A percentile compares a stretch with the other conserved stretches of the same genome.
phyloP scores from a whole-genome alignment of 169 alveolate genomes.

The Cytauxzoon felis region DNA sequence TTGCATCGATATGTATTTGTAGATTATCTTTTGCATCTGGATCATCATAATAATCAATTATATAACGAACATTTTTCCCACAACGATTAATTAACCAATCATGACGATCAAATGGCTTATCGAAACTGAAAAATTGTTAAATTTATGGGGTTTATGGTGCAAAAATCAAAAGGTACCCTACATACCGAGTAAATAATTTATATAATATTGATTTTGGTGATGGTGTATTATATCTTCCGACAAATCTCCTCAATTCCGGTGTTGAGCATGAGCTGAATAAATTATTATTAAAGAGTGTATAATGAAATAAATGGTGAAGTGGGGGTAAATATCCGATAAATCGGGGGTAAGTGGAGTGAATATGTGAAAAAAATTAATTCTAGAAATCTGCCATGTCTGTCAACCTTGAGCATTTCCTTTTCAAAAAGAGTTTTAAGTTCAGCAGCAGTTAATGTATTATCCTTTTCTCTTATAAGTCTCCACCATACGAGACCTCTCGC shows the following conservation, averaged over 20 bases:
- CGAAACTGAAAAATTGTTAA: constrained; percentile 51
- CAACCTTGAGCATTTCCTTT: too few species aligned
- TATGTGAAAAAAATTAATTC: too few species aligned
- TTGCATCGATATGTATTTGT: constrained; percentile 70
- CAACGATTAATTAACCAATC: constrained; percentile 81
- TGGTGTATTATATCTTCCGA: constrained; percentile 70
- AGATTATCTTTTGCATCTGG: constrained; percentile 65
- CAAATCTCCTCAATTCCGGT: constrained; percentile 73
- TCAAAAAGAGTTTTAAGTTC: too few species aligned
- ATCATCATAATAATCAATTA: constrained; percentile 82
- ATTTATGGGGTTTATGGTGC: too few species aligned
- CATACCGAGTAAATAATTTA: constrained; percentile 39
- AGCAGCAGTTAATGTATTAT: too few species aligned
- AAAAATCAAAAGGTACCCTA: neutral
- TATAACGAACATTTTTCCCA: constrained; percentile 75
- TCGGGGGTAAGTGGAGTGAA: too few species aligned
- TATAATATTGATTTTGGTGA: constrained; percentile 65
- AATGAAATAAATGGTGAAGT: neutral
- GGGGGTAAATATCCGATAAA: too few species aligned
- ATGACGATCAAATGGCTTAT: constrained; percentile 80
- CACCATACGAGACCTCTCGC: too few species aligned
- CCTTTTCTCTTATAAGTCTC: too few species aligned
- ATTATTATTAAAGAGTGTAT: neutral
- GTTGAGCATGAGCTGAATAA: constrained; percentile 57
- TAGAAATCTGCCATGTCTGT: too few species aligned